Evolutionary conservation across 495 filamentous ascomycete species (phyloP).

Genomic region (Penicillium salamii): DNA sequence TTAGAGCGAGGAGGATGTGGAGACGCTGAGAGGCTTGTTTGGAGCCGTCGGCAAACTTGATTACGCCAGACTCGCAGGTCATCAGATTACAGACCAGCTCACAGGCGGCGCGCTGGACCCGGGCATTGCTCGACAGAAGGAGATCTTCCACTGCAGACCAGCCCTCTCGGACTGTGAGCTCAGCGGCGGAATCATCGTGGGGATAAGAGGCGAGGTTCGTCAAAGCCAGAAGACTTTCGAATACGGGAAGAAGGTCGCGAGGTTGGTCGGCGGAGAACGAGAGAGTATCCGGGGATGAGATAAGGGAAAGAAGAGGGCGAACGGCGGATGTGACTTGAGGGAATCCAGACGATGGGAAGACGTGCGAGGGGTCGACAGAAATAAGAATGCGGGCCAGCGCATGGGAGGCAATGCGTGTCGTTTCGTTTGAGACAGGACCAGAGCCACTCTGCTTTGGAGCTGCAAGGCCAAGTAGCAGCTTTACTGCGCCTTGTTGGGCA

Average conservation of each 20-base stretch:
- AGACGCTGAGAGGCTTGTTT: slow-evolving; percentile 67
- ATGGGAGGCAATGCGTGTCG: slow-evolving; percentile 68
- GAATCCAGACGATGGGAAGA: slow-evolving; percentile 75
- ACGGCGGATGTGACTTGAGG: slow-evolving; percentile 73
- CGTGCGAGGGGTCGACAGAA: slow-evolving; percentile 77
- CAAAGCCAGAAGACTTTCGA: slow-evolving; percentile 85
- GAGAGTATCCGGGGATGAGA: slow-evolving; percentile 49
- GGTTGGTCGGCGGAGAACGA: slow-evolving; percentile 53
- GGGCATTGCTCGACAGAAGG: slow-evolving; percentile 69
- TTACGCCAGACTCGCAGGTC: slow-evolving; percentile 67
- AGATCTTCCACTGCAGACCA: slow-evolving; percentile 78
- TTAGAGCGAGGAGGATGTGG: slow-evolving; percentile 79
- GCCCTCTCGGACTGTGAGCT: slow-evolving; percentile 66
- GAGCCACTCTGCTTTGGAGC: slow-evolving; percentile 52
- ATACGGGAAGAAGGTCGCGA: slow-evolving; percentile 80
- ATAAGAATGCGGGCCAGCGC: slow-evolving; percentile 90
- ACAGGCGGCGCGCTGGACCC: slow-evolving; percentile 76
- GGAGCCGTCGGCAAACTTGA: slow-evolving; percentile 70
- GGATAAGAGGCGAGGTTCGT: slow-evolving; percentile 87
- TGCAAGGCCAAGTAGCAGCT: slow-evolving; percentile 70
- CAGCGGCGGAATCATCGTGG: slow-evolving; percentile 59
- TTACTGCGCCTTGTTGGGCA: slow-evolving; percentile 88
- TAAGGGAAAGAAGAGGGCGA: slow-evolving; percentile 70
- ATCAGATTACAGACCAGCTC: slow-evolving; percentile 93
- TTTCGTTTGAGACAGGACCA: slow-evolving; percentile 34